Evolutionary conservation across 371 early-diverging fungal species (phyloP), one percentile per base, ranked within the genome.

Genomic region (Mortierella polycephala): DNA sequence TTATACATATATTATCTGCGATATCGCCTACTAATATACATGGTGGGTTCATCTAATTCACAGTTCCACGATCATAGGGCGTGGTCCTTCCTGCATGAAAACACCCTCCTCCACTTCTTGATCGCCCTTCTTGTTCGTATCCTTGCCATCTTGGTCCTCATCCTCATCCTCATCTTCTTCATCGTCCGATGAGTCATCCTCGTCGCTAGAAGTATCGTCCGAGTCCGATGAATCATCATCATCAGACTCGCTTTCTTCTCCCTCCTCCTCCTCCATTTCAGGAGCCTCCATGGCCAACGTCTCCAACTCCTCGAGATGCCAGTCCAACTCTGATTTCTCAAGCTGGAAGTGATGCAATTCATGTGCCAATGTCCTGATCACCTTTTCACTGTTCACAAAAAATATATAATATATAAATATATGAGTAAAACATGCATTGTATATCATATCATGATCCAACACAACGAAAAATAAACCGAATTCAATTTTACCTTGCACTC

Each of bases 241-340:
- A 42, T 66, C 66, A 41, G 51, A 51, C 6, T 65, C 67, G 0
- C 56, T 69, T 18, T 80, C 77, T 12, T 61, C 69, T 7, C 70
- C 77, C 0, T 71, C 81, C 10, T 74, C 79, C 0, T 73, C 75
- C 20, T 67, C 72, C 37, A 69, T 74, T 16, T 64, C 71, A 6
- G 81, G 85, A 5, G 83, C 67, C 56, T 84, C 84, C 49, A 84
- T 67, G 5, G 86, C 88, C 60, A 89, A 64, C 10, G 87, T 83
- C 64, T 95, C 96, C 59, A 94, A 75, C 55, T 89, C 92, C 46
- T 91, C 88, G 49, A 96, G 85, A 44, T 88, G 83, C 93, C 92
- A 95, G 7, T 89, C 95, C 30, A 90, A 62, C 14, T 90, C 89
- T 1, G 84, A 81, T 67, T 93, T 94, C 4, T 82, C 67, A 7